These are phyloP conservation scores for Glaciozyma antarctica DNA, from an alignment of 768 basidiomycete species.

Conservation along the genomic window DNA sequence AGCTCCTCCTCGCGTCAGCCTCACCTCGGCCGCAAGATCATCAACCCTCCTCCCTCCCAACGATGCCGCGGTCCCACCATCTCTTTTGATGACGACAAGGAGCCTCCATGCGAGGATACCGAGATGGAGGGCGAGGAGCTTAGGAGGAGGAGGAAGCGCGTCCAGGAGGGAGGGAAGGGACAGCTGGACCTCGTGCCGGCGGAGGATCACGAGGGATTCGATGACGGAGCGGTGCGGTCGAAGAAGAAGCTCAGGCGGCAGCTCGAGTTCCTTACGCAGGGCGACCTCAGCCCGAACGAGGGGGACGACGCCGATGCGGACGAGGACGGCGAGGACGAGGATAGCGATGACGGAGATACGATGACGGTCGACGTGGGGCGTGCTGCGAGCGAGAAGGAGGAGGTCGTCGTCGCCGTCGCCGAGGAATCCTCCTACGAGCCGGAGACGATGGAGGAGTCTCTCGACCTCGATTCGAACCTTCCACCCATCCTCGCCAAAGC, in stretches of 20 bases:
- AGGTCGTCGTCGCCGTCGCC: neutral
- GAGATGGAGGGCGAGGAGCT: neutral
- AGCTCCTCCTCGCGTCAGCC: neutral
- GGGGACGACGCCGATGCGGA: neutral
- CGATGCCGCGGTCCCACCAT: neutral
- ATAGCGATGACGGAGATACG: neutral
- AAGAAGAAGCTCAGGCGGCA: neutral
- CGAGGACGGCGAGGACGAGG: neutral
- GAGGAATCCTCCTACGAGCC: neutral
- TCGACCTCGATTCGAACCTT: neutral
- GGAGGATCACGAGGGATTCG: slow-evolving; percentile 1
- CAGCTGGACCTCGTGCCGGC: neutral
- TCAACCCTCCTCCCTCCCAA: neutral
- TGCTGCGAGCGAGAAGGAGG: neutral
- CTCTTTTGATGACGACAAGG: neutral
- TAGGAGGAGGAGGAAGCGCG: neutral
- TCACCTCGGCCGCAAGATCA: neutral
- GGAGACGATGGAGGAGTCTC: neutral
- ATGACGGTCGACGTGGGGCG: neutral
- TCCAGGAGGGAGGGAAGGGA: neutral
- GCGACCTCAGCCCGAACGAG: neutral
- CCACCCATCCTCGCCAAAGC: neutral
- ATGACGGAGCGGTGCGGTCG: neutral
- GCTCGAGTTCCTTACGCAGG: neutral
- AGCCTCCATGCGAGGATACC: neutral